A percentile compares a stretch with the other conserved stretches of the same genome.
Evolutionary conservation across 2,329 filamentous ascomycete genomes (phyloP).

Genomic region (Xylaria sp.): DNA sequence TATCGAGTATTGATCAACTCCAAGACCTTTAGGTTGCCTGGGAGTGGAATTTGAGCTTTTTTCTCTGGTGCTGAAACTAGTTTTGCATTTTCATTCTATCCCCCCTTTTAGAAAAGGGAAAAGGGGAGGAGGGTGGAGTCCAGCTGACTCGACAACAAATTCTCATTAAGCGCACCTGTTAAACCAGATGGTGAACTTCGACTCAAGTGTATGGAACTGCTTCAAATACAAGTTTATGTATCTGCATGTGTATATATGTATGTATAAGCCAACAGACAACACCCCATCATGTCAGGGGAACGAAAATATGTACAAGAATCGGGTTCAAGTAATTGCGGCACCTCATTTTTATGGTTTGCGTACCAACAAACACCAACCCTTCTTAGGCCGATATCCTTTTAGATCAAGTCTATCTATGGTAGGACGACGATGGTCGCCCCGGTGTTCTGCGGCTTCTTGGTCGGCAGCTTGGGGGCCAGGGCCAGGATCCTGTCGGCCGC

Average conservation of each 20-base stretch:
- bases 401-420: conserved; percentile 7
- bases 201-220: neutral
- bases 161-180: neutral
- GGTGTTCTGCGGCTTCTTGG: conserved; percentile 22
- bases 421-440: conserved; percentile 30
- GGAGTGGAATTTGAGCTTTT: no score
- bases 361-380: neutral
- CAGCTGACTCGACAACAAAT: conserved; percentile 22
- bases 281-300: conserved; percentile 5
- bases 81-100: no score
- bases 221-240: conserved; percentile 3
- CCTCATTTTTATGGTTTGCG: neutral
- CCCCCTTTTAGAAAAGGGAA: no score
- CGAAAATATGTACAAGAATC: conserved; percentile 26
- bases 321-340: neutral
- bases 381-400: neutral
- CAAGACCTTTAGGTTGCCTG: no score
- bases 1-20: no score
- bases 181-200: neutral
- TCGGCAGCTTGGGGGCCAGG: conserved; percentile 29
- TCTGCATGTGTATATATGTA: conserved; percentile 12
- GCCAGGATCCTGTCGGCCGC: conserved; percentile 39
- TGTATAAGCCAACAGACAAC: conserved; percentile 15
- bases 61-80: no score
- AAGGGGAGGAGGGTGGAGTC: no score